A percentile compares a stretch with the other conserved stretches of the same genome.
These are phyloP conservation scores for Yamadazyma siamensis DNA, from an alignment of 1,139 yeast species.

Conservation along the genomic window DNA sequence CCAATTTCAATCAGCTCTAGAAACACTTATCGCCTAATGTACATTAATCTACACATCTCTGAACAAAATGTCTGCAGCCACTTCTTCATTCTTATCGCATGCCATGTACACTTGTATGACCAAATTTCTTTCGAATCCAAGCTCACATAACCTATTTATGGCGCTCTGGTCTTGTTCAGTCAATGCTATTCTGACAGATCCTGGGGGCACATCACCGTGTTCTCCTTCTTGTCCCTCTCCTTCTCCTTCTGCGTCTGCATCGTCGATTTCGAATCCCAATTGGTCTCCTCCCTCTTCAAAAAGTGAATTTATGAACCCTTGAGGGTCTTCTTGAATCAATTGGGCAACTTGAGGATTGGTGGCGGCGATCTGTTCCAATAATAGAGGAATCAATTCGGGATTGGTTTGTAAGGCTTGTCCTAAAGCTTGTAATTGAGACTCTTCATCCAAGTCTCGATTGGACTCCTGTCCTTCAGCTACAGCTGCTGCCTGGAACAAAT, in stretches of 20 bases:
- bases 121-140: conserved; percentile 85
- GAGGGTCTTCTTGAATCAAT: conserved; percentile 80
- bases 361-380: conserved; percentile 79
- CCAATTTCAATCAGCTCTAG: conserved; percentile 1
- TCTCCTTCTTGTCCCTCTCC: conserved; percentile 21
- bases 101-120: conserved; percentile 96
- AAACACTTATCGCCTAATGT: too few relatives aligned
- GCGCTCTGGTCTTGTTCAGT: conserved; percentile 88
- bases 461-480: conserved; percentile 31
- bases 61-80: conserved; percentile 88
- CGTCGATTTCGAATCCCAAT: conserved; percentile 39
- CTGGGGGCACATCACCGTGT: conserved; percentile 34
- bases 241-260: conserved; percentile 27
- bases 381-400: conserved; percentile 85
- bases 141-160: conserved; percentile 79
- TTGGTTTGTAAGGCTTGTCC: conserved; percentile 79
- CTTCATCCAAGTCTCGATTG: conserved; percentile 33
- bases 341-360: conserved; percentile 86
- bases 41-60: conserved; percentile 47
- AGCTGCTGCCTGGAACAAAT: conserved; percentile 63
- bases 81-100: conserved; percentile 95
- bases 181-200: conserved; percentile 54
- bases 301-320: conserved; percentile 72
- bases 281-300: conserved; percentile 58
- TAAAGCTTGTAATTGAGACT: conserved; percentile 59